Percentiles rank a stretch among this genome's conserved stretches.
These are phyloP conservation scores for Neurospora sp. DNA, from an alignment of 495 filamentous ascomycete species.

Conservation along the genomic window DNA sequence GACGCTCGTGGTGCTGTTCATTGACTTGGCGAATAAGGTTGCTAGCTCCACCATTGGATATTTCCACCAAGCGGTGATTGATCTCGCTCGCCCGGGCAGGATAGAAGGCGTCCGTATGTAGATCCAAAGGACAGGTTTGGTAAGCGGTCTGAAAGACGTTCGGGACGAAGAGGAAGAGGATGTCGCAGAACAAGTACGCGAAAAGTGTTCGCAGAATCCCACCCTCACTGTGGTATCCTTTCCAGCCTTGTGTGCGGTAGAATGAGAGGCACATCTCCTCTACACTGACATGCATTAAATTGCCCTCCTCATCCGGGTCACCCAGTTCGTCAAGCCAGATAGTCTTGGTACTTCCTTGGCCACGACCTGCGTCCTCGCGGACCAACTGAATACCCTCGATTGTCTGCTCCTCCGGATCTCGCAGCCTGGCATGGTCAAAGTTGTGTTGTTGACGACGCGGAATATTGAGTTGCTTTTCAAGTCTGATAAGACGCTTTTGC, in stretches of 20 bases:
- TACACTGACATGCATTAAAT: constrained; percentile 36
- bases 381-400: constrained; percentile 71
- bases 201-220: constrained; percentile 87
- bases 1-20: constrained; percentile 49
- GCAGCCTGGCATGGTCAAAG: constrained; percentile 73
- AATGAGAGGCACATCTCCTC: constrained; percentile 87
- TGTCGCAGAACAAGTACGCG: constrained; percentile 84
- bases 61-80: constrained; percentile 75
- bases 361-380: constrained; percentile 36
- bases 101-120: constrained; percentile 92
- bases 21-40: constrained; percentile 58
- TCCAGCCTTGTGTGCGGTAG: constrained; percentile 79
- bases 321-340: constrained; percentile 73
- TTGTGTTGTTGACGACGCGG: constrained; percentile 83
- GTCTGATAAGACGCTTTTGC: constrained; percentile 82
- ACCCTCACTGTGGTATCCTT: constrained; percentile 88
- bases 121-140: constrained; percentile 86
- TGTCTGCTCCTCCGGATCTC: constrained; percentile 61
- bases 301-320: constrained; percentile 55
- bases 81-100: constrained; percentile 76
- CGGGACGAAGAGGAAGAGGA: constrained; percentile 86
- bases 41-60: constrained; percentile 64
- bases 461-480: constrained; percentile 78
- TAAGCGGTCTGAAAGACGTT: constrained; percentile 95
- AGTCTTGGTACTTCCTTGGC: constrained; percentile 56